These are phyloP conservation scores for sorghum (Sorghum bicolor) DNA, from an alignment of 176 grass and related monocot genomes.

Conservation along the genomic window Sorghum_bicolor_NCBIv3 NC_012874.2:55367001-55367500, in stretches of 20 bases:
- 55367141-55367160: neutral
- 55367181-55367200: neutral
- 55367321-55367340: conserved; percentile 14
- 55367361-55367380: neutral
- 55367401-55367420: neutral
- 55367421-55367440: conserved; percentile 8
- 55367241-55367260: neutral
- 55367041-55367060: too few relatives aligned
- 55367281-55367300: neutral
- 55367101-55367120: neutral
- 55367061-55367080: too few relatives aligned
- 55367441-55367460: neutral
- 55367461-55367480: neutral
- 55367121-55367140: neutral
- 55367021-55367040: too few relatives aligned
- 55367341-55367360: neutral
- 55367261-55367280: neutral
- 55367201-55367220: neutral
- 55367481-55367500: neutral
- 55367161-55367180: neutral
- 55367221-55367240: neutral
- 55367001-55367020: too few relatives aligned
- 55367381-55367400: neutral
- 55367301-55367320: conserved; percentile 7
- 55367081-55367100: too few relatives aligned